These are phyloP conservation scores for Saccharomycopsis sp. DNA, from an alignment of 805 yeast genomes.

Conservation along the genomic window DNA sequence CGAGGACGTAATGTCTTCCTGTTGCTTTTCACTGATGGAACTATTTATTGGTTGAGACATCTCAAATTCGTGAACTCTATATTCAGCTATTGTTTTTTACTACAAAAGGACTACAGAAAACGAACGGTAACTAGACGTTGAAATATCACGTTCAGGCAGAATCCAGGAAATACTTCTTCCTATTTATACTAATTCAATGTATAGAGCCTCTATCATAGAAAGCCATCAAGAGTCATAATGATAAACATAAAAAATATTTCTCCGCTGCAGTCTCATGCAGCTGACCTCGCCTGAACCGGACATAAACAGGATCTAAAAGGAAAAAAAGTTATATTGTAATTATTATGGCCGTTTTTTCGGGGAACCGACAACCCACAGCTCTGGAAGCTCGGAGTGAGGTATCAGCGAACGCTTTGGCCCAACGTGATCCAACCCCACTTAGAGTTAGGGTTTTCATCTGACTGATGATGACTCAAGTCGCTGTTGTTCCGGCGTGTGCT, in stretches of 20 bases:
- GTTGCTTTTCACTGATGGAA: neutral
- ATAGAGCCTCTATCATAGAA: neutral
- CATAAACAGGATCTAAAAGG: neutral
- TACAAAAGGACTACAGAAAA: neutral
- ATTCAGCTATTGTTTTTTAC: neutral
- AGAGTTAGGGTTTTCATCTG: neutral
- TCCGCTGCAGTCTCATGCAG: neutral
- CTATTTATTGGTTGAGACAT: neutral
- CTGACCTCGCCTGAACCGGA: neutral
- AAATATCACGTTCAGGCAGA: neutral
- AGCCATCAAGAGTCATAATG: neutral
- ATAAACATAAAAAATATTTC: neutral
- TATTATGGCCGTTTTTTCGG: neutral
- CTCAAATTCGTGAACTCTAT: neutral
- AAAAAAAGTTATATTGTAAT: neutral
- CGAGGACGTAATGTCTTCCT: neutral
- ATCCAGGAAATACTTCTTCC: neutral
- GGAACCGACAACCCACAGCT: neutral
- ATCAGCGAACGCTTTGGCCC: neutral
- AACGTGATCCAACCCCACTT: neutral
- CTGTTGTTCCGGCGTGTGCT: neutral
- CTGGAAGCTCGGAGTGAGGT: neutral
- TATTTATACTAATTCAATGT: too few relatives aligned
- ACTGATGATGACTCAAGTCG: neutral
- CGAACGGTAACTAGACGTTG: too few relatives aligned